Evolutionary conservation across 805 yeast genomes (phyloP), one percentile per base, ranked within the genome.

Genomic region (Cyberlindnera mississippiensis): DNA sequence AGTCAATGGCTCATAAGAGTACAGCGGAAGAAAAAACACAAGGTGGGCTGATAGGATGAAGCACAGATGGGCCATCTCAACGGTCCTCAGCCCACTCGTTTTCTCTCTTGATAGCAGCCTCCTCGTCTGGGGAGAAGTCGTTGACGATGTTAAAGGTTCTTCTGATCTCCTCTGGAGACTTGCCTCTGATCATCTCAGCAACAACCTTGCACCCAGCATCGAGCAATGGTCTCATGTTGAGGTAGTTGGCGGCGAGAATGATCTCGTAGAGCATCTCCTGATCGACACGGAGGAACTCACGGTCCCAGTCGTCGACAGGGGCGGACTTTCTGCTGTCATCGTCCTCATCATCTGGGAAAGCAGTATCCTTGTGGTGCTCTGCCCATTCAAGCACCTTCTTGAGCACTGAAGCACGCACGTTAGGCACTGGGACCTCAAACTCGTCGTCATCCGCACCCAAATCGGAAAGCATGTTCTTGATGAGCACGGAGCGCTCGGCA

Each of bases 381-480:
- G 96, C 89, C 95, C 96, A 91, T 61, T 91, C 96, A 40, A 91
- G 71, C n/a, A 91, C 91, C 60, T 89, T 88, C 62, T 84, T 79
- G 66, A 91, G 72, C 16, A 91, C 96, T 14, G 84, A 80, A 9
- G 95, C 84, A 51, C 91, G 73, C 28, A 89, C 96, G 57, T 87
- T 89, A 30, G 96, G 96, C 11, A 89, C 79, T 28, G 97, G 97
- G 56, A 91, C 84, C 46, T 80, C 85, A 50, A 81, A 79, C 31
- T 80, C 84, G 41, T 79, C 85, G 33, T 76, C 82, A 46, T 80
- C 87, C 11, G 73, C 77, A 13, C 51, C 51, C 64, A 78, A 71
- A 66, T 89, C 96, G 49, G 80, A 82, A 49, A 90, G 70, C 85
- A 90, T 81, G 67, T 90, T 86, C 64, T 86, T 88, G 63, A 90